Evolutionary conservation across 108 stramenopile genomes (phyloP).

Genomic region (Aurantiochytrium sp.): DNA sequence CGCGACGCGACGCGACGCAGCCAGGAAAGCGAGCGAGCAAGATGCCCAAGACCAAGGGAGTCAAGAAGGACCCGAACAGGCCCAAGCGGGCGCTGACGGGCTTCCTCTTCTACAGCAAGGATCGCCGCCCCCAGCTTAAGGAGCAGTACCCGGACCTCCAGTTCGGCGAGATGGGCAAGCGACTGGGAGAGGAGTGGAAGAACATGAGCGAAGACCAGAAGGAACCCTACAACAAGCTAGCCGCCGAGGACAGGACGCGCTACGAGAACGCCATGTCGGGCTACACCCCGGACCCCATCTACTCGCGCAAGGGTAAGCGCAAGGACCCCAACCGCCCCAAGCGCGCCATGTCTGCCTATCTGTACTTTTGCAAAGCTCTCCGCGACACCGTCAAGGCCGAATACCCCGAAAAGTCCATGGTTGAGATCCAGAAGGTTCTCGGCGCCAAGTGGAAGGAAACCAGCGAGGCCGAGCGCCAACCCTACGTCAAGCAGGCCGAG

Average conservation of each 20-base stretch:
- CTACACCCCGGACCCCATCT: not conserved
- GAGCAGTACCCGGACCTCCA: conserved; percentile 56
- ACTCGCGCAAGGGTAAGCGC: not conserved
- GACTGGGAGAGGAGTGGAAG: conserved; percentile 62
- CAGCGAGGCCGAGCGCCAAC: conserved; percentile 19
- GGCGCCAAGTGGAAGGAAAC: not conserved
- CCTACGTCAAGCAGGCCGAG: conserved; percentile 5
- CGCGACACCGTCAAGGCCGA: not conserved
- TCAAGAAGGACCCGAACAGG: not conserved
- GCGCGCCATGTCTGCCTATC: conserved; percentile 19
- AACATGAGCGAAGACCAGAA: conserved; percentile 57
- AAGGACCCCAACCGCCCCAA: conserved; percentile 19
- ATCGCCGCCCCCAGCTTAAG: conserved; percentile 56
- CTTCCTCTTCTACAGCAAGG: conserved; percentile 39
- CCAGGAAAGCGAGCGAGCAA: not conserved
- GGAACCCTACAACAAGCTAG: conserved; percentile 49
- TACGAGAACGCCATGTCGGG: conserved; percentile 24
- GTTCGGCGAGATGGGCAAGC: conserved; percentile 62
- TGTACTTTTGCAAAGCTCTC: conserved; percentile 25
- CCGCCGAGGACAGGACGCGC: conserved; percentile 3
- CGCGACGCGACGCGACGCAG: not conserved
- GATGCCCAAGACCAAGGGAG: not conserved
- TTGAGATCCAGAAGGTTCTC: conserved; percentile 25
- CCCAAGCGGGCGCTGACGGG: conserved; percentile 27
- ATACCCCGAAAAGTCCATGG: conserved; percentile 20